These are phyloP conservation scores for Coffea eugenioides DNA, from an alignment of 257 asterid species.

Conservation along the genomic window DNA sequence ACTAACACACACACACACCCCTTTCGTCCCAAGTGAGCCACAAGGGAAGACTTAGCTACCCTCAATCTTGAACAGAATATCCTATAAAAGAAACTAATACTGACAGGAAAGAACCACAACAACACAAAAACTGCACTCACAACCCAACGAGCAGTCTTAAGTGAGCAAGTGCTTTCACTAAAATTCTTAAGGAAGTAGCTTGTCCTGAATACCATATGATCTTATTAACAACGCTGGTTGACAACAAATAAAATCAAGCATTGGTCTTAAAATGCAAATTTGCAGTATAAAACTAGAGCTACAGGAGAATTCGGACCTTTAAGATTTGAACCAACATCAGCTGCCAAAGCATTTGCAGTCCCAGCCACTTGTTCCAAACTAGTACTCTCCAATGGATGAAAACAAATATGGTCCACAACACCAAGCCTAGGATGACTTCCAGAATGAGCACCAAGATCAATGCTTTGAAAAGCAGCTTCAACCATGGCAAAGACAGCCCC, in stretches of 20 bases:
- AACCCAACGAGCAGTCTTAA: neutral
- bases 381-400: slow-evolving; percentile 59
- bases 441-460: slow-evolving; percentile 67
- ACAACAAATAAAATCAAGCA: neutral
- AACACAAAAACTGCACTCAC: neutral
- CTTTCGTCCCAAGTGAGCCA: too few species aligned
- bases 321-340: slow-evolving; percentile 66
- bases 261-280: neutral
- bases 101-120: neutral
- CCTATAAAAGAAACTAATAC: neutral
- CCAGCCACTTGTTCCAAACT: slow-evolving; percentile 65
- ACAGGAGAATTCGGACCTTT: slow-evolving; percentile 53
- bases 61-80: too few species aligned
- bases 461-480: slow-evolving; percentile 64
- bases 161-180: neutral
- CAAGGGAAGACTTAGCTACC: neutral
- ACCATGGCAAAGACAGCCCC: slow-evolving; percentile 71
- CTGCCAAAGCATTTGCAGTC: slow-evolving; percentile 65
- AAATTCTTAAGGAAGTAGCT: neutral
- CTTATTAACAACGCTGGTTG: neutral
- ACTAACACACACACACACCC: neutral
- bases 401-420: slow-evolving; percentile 89
- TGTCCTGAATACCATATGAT: neutral
- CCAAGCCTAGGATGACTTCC: slow-evolving; percentile 97
- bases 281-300: neutral